A percentile compares a stretch with the other conserved stretches of the same genome.
phyloP scores from a whole-genome alignment of 2,329 filamentous ascomycete species.

The Nemania serpens region DNA sequence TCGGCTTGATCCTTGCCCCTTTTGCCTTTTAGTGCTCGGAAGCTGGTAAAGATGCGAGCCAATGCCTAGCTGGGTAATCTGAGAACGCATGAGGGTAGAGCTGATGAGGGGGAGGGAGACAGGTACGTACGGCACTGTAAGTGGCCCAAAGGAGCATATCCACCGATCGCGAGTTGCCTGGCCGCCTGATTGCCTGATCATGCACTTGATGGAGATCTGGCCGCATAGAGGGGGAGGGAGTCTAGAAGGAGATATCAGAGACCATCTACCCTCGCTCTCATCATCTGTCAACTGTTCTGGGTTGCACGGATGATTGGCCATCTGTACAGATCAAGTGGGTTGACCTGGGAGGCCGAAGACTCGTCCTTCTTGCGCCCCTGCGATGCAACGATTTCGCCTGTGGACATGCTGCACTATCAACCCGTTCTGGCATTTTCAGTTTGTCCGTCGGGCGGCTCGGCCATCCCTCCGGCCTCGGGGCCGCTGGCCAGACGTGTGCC shows the following conservation, averaged over 20 bases:
- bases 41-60: neutral
- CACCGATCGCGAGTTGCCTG: conserved; percentile 2
- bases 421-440: neutral
- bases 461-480: conserved; percentile 14
- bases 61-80: neutral
- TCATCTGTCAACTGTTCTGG: neutral
- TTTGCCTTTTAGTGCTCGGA: neutral
- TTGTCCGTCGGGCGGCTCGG: conserved; percentile 5
- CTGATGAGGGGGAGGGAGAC: conserved; percentile 7
- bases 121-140: neutral
- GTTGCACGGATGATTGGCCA: neutral
- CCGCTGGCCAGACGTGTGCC: conserved; percentile 8
- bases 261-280: neutral
- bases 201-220: conserved; percentile 1
- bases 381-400: neutral
- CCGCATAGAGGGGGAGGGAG: neutral
- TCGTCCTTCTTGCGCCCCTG: neutral
- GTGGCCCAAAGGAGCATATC: conserved; percentile 5
- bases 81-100: conserved; percentile 11
- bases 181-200: conserved; percentile 6
- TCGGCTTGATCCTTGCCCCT: conserved; percentile 14
- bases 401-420: neutral
- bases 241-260: neutral
- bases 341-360: neutral
- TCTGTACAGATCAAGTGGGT: neutral